phyloP scores from a whole-genome alignment of 805 yeast species.

The Grigorovia yakushimaensis region DNA sequence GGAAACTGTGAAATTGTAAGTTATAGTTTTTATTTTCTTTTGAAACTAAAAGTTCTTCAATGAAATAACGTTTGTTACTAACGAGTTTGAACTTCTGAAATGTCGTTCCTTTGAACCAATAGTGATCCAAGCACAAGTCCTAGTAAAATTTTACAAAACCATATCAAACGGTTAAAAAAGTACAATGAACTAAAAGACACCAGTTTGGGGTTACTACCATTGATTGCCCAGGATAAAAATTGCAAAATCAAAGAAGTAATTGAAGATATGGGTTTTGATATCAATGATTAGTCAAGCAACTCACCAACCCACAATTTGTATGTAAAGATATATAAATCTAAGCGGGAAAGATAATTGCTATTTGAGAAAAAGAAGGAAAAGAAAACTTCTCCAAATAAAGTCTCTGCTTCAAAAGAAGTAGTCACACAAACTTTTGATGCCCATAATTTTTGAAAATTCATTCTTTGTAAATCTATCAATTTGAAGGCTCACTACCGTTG shows the following conservation, averaged over 20 bases:
- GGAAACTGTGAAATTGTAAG: slow-evolving; percentile 1
- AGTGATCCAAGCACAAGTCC: slow-evolving; percentile 17
- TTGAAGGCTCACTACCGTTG: too few species aligned
- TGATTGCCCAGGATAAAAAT: slow-evolving; percentile 52
- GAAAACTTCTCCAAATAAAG: too few species aligned
- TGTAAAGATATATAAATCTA: too few species aligned
- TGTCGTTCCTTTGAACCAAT: too few species aligned
- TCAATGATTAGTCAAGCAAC: slow-evolving; percentile 12
- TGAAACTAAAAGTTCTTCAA: background rate
- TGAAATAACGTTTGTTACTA: background rate
- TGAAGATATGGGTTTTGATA: slow-evolving; percentile 39
- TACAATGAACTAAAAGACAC: slow-evolving; percentile 59
- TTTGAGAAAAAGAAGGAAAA: too few species aligned
- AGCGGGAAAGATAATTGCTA: too few species aligned
- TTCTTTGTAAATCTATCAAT: too few species aligned
- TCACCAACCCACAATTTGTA: too few species aligned
- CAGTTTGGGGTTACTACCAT: slow-evolving; percentile 44
- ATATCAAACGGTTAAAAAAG: slow-evolving; percentile 41
- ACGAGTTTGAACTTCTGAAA: too few species aligned
- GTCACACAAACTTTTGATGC: too few species aligned
- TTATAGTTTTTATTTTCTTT: background rate
- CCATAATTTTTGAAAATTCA: too few species aligned
- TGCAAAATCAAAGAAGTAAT: slow-evolving; percentile 39
- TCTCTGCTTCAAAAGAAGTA: too few species aligned
- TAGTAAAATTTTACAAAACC: slow-evolving; percentile 38